Percentiles rank a stretch among this genome's conserved stretches.
Conservation (phyloP, 2,329 filamentous ascomycete species). For the Monosporascus sp. region DNA sequence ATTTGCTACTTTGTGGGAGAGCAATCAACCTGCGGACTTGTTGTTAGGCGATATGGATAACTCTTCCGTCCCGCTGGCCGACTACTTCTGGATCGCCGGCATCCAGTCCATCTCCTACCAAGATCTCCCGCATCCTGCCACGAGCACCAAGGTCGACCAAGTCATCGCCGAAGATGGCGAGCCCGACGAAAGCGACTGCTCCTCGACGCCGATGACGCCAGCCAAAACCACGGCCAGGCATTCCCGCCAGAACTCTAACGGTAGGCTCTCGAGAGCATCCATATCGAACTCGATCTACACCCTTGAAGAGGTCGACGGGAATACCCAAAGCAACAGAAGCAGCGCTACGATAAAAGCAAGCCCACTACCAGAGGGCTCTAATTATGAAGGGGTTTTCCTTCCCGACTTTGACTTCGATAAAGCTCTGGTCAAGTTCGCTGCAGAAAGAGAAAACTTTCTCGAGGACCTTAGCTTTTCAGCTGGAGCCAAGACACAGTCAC, state of each 20-base stretch:
- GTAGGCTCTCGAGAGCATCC: constrained; percentile 50
- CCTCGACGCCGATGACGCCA: constrained; percentile 20
- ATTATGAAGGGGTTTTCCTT: constrained; percentile 33
- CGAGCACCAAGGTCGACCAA: constrained; percentile 42
- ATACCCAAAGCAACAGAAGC: constrained; percentile 59
- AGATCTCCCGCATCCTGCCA: constrained; percentile 39
- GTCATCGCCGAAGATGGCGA: constrained; percentile 62
- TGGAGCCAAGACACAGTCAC: constrained; percentile 67
- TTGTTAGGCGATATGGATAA: constrained; percentile 47
- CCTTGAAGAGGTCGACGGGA: constrained; percentile 54
- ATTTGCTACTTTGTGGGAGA: too few relatives aligned
- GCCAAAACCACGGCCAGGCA: constrained; percentile 44
- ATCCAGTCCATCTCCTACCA: constrained; percentile 63
- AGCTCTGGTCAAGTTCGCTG: constrained; percentile 88
- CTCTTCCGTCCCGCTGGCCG: constrained; percentile 61
- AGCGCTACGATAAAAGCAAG: constrained; percentile 57
- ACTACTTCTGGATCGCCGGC: constrained; percentile 73
- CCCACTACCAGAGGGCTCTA: constrained; percentile 21
- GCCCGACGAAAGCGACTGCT: constrained; percentile 37
- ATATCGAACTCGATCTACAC: constrained; percentile 48
- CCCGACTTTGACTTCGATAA: constrained; percentile 88
- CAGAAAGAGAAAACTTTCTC: constrained; percentile 89
- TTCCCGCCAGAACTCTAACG: constrained; percentile 56
- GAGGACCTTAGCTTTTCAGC: constrained; percentile 88
- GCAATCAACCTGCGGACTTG: constrained; percentile 8